Conservation (phyloP, 441 rosid genomes). For the Raphanus hybrid region DNA sequence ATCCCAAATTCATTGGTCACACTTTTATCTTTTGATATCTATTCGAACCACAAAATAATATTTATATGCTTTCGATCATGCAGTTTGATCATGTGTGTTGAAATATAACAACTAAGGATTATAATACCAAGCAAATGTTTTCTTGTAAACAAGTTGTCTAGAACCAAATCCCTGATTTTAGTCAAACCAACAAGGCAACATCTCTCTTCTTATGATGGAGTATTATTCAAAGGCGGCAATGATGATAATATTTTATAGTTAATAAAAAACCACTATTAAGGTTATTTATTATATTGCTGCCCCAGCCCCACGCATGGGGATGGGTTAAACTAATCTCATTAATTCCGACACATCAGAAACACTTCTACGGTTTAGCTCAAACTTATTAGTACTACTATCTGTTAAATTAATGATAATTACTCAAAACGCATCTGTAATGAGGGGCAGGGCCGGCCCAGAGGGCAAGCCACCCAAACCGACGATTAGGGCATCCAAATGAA, state of each 20-base stretch:
- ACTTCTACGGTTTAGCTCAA: background rate
- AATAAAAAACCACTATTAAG: background rate
- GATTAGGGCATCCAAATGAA: no score
- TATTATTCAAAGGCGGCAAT: constrained; percentile 11
- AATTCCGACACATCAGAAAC: constrained; percentile 4
- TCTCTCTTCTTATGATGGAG: background rate
- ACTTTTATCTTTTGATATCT: background rate
- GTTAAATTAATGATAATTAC: no score
- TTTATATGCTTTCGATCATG: background rate
- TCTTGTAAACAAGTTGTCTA: background rate
- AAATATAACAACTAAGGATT: background rate
- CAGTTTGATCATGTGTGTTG: background rate
- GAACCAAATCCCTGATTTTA: background rate
- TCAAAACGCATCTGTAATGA: background rate
- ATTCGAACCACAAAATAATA: background rate
- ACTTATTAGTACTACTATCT: background rate
- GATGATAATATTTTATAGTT: background rate
- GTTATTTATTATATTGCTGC: constrained; percentile 21
- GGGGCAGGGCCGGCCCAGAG: no score
- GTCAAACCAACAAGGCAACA: constrained; percentile 4
- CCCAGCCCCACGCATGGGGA: constrained; percentile 33
- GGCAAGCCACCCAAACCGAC: no score
- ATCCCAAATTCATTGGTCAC: background rate
- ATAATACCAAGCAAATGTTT: background rate
- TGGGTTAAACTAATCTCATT: constrained; percentile 11